Percentiles rank a stretch among this genome's conserved stretches.
phyloP scores from a whole-genome alignment of 495 filamentous ascomycete species.

The Thermochaetoides thermophila region DNA sequence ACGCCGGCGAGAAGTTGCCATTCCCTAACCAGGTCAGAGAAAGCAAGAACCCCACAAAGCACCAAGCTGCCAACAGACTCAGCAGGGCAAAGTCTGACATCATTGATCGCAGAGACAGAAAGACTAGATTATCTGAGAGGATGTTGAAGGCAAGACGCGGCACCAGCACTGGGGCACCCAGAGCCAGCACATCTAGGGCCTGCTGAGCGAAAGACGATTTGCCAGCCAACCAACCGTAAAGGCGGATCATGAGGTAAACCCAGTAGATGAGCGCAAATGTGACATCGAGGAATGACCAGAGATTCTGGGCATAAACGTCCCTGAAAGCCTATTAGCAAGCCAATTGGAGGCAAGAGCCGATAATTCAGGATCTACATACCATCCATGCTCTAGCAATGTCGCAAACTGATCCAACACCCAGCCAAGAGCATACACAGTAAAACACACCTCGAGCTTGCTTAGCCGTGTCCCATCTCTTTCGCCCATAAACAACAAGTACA shows the following conservation, averaged over 20 bases:
- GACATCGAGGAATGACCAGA: conserved; percentile 66
- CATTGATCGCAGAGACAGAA: conserved; percentile 57
- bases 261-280: conserved; percentile 48
- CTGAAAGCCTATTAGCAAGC: too few relatives aligned
- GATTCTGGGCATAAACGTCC: conserved; percentile 61
- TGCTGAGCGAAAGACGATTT: conserved; percentile 29
- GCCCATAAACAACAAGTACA: conserved; percentile 51
- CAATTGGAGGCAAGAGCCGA: too few relatives aligned
- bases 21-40: conserved; percentile 53
- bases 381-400: conserved; percentile 56
- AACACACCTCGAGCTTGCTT: conserved; percentile 40
- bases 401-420: conserved; percentile 62
- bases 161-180: conserved; percentile 53
- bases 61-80: conserved; percentile 51
- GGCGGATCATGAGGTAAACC: conserved; percentile 43
- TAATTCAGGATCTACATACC: conserved; percentile 28
- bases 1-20: conserved; percentile 28
- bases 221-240: conserved; percentile 40
- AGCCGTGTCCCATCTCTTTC: conserved; percentile 35
- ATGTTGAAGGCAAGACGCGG: conserved; percentile 63
- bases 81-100: conserved; percentile 56
- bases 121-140: conserved; percentile 58
- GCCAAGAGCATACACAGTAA: conserved; percentile 50
- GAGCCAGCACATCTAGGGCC: conserved; percentile 52
- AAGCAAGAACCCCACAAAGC: conserved; percentile 56